Conservation (phyloP, 2,329 filamentous ascomycete species). For the Paraphoma chrysanthemicola region DNA sequence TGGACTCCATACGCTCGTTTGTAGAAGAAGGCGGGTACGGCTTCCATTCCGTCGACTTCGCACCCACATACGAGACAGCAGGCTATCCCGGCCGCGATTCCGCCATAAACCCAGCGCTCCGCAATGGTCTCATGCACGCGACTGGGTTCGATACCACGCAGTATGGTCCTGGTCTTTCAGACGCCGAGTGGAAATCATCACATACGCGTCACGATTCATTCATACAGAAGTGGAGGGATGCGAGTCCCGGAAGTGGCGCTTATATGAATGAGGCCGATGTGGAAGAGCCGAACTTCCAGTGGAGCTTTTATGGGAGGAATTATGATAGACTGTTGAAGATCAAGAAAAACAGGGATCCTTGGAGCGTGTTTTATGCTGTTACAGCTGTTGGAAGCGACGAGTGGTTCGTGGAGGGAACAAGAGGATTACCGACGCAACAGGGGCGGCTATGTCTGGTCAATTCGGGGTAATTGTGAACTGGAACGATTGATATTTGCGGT, state of each 20-base stretch:
- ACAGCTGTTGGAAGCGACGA: constrained; percentile 33
- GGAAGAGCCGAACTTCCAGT: constrained; percentile 34
- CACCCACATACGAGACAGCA: constrained; percentile 27
- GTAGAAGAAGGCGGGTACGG: constrained; percentile 37
- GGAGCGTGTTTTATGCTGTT: constrained; percentile 35
- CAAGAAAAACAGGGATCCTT: constrained; percentile 34
- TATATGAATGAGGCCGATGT: constrained; percentile 46
- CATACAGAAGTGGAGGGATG: constrained; percentile 32
- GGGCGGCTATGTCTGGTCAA: constrained; percentile 30
- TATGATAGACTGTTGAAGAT: constrained; percentile 30
- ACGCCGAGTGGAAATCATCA: constrained; percentile 27
- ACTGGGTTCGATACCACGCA: constrained; percentile 33
- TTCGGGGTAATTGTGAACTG: too few species aligned
- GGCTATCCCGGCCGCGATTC: constrained; percentile 30
- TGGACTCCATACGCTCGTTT: constrained; percentile 27
- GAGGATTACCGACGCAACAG: constrained; percentile 35
- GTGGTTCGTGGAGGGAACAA: constrained; percentile 30
- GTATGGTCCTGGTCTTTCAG: constrained; percentile 22
- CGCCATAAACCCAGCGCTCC: constrained; percentile 30
- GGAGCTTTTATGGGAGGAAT: constrained; percentile 34
- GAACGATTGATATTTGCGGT: too few species aligned
- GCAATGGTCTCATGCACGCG: constrained; percentile 32
- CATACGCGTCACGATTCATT: constrained; percentile 29
- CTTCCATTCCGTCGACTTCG: constrained; percentile 37
- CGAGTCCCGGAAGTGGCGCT: constrained; percentile 34